phyloP scores from a whole-genome alignment of 2,329 filamentous ascomycete species.

The Blastomyces parvus region DNA sequence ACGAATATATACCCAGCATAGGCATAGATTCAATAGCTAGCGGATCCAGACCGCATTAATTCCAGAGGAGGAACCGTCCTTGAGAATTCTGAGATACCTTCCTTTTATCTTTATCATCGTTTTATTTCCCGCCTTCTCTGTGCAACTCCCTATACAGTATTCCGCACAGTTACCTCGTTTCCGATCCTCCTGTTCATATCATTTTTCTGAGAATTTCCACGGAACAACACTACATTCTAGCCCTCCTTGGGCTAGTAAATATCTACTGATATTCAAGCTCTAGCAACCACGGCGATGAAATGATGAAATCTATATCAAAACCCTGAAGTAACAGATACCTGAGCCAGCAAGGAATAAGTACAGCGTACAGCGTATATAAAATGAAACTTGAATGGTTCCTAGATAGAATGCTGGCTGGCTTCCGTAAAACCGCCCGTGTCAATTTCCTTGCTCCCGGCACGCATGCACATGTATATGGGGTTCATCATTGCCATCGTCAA shows the following conservation, averaged over 20 bases:
- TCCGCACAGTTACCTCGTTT: background rate
- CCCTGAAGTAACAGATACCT: background rate
- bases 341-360: background rate
- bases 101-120: background rate
- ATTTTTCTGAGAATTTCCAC: background rate
- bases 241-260: too few species aligned
- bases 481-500: too few species aligned
- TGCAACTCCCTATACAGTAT: background rate
- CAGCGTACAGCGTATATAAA: background rate
- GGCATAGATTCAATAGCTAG: background rate
- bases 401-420: background rate
- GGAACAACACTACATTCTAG: background rate
- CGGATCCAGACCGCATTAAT: background rate
- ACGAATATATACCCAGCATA: background rate
- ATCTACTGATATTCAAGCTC: background rate
- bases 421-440: background rate
- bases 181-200: background rate
- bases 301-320: background rate
- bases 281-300: background rate
- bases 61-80: background rate
- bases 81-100: background rate
- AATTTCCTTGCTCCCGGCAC: background rate
- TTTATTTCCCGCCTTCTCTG: background rate
- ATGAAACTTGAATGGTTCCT: background rate
- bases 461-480: background rate